phyloP scores from a whole-genome alignment of 495 filamentous ascomycete genomes.

The Lasiosphaeria ovina region DNA sequence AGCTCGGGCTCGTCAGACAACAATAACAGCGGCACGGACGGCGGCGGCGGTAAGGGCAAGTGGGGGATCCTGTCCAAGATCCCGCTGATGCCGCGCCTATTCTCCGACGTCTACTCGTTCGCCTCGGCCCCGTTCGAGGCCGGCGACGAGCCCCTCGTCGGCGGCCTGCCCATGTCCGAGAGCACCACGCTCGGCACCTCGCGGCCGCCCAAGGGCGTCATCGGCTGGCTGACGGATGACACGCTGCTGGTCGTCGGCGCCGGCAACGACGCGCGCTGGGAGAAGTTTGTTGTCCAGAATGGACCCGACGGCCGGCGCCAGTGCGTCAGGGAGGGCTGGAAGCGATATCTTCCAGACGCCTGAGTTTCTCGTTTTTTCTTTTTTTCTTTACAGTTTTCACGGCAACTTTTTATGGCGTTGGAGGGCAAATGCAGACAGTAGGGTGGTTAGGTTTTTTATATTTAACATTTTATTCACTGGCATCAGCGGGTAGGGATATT shows the following conservation, averaged over 20 bases:
- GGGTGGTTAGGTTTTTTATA: too few species aligned
- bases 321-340: conserved; percentile 74
- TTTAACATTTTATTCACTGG: too few species aligned
- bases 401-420: too few species aligned
- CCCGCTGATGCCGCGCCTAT: conserved; percentile 73
- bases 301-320: conserved; percentile 60
- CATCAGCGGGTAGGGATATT: too few species aligned
- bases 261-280: conserved; percentile 77
- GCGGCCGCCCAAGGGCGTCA: conserved; percentile 68
- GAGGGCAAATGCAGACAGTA: too few species aligned
- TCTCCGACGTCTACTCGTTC: conserved; percentile 84
- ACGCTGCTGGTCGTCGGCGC: conserved; percentile 76
- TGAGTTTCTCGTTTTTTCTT: conserved; percentile 13
- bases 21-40: background rate
- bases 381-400: too few species aligned
- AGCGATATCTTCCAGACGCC: conserved; percentile 61
- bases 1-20: background rate
- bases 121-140: conserved; percentile 72
- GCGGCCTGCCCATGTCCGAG: conserved; percentile 32
- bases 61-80: conserved; percentile 79
- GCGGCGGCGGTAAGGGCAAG: conserved; percentile 58
- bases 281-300: conserved; percentile 70
- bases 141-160: conserved; percentile 62
- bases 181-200: conserved; percentile 44
- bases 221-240: conserved; percentile 71